Percentiles rank a stretch among this genome's conserved stretches.
phyloP scores from a whole-genome alignment of 306 rosid species.

The Corylus avellana region DNA sequence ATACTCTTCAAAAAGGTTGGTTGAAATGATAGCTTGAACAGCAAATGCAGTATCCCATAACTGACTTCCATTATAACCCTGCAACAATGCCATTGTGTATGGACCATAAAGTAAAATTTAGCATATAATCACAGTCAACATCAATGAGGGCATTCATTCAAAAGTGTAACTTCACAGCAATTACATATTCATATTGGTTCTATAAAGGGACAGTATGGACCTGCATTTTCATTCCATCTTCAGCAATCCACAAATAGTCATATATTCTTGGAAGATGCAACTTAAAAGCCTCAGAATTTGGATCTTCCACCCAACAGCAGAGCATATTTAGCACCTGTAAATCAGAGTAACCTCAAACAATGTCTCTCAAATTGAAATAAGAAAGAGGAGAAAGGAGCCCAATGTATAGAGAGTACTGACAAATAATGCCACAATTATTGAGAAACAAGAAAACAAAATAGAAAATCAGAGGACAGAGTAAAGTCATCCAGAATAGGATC shows the following conservation, averaged over 20 bases:
- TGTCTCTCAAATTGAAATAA: conserved; percentile 22
- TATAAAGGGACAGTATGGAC: conserved; percentile 28
- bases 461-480: not conserved
- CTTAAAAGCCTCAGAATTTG: conserved; percentile 86
- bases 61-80: conserved; percentile 99
- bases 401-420: not conserved
- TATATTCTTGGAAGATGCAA: conserved; percentile 81
- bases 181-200: not conserved
- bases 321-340: conserved; percentile 81
- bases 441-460: not conserved
- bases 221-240: conserved; percentile 98
- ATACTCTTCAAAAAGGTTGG: conserved; percentile 67
- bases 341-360: conserved; percentile 12
- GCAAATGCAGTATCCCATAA: conserved; percentile 88
- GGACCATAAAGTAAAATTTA: not conserved
- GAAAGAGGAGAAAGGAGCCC: not conserved
- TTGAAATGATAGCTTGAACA: conserved; percentile 83
- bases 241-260: conserved; percentile 90
- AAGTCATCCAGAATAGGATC: conserved; percentile 14
- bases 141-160: not conserved
- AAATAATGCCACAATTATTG: not conserved
- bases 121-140: not conserved
- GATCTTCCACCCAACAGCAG: conserved; percentile 90
- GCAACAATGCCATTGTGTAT: conserved; percentile 30
- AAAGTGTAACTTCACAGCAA: conserved; percentile 11